phyloP scores from a whole-genome alignment of 441 rosid species.

The Erysimum cheiri region DNA sequence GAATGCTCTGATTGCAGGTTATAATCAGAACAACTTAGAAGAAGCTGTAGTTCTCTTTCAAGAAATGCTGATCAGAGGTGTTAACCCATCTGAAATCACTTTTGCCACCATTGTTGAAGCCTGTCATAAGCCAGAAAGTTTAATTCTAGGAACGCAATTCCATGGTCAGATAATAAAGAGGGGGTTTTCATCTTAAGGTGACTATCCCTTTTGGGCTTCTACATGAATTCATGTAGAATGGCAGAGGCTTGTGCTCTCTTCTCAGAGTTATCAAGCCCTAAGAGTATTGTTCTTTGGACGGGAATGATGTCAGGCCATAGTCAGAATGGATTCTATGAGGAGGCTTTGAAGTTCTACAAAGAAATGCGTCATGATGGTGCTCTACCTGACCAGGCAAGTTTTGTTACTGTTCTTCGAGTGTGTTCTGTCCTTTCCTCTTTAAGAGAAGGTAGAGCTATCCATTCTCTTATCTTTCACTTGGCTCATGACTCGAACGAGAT shows the following conservation, averaged over 20 bases:
- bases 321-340: conserved; percentile 70
- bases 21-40: conserved; percentile 58
- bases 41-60: conserved; percentile 61
- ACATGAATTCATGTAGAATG: conserved; percentile 62
- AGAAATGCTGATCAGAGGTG: conserved; percentile 63
- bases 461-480: conserved; percentile 68
- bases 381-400: conserved; percentile 88
- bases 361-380: conserved; percentile 66
- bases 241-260: conserved; percentile 66
- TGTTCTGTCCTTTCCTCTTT: conserved; percentile 71
- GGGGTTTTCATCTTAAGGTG: conserved; percentile 64
- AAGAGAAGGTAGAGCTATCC: conserved; percentile 69
- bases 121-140: conserved; percentile 59
- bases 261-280: conserved; percentile 62
- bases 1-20: conserved; percentile 87
- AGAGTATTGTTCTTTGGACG: conserved; percentile 76
- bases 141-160: conserved; percentile 66
- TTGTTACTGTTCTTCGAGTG: conserved; percentile 81
- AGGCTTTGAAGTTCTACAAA: conserved; percentile 65
- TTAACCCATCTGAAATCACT: conserved; percentile 74
- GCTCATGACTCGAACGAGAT: conserved; percentile 75
- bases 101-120: conserved; percentile 82
- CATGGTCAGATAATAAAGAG: conserved; percentile 66
- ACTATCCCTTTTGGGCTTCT: conserved; percentile 83
- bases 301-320: conserved; percentile 81